Conservation (phyloP, 176 grass and related monocot species). For the Saccharum officinarum region DNA sequence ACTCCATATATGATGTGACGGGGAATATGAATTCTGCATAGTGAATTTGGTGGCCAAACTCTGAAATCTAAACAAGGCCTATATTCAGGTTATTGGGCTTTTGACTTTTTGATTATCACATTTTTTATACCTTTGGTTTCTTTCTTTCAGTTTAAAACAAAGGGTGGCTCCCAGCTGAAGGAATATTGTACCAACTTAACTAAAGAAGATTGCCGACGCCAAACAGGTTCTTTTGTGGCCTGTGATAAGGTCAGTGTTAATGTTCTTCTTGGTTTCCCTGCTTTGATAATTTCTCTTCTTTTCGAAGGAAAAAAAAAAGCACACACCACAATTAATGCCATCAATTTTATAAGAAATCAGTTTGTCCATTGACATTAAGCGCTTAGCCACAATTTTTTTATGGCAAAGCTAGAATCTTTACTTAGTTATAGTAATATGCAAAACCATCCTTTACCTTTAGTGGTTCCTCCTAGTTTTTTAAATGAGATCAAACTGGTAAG, state of each 20-base stretch:
- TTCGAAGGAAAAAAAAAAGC: neutral
- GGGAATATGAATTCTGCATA: too few species aligned
- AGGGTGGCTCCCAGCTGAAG: constrained; percentile 96
- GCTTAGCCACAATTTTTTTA: neutral
- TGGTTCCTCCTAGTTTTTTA: neutral
- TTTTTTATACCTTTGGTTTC: constrained; percentile 29
- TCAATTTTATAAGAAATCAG: constrained; percentile 6
- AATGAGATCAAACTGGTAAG: neutral
- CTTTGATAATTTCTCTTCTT: neutral
- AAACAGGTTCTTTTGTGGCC: constrained; percentile 80
- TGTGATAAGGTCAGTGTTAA: constrained; percentile 78
- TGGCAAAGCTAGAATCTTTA: constrained; percentile 18
- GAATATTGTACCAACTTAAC: constrained; percentile 96
- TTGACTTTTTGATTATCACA: constrained; percentile 12
- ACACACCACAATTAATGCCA: neutral
- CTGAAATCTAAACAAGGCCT: too few species aligned
- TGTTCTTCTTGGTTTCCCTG: constrained; percentile 19
- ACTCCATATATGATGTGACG: too few species aligned
- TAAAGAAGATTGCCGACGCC: constrained; percentile 92
- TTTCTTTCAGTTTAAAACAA: constrained; percentile 84
- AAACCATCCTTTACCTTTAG: neutral
- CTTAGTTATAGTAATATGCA: neutral
- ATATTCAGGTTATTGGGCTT: too few species aligned
- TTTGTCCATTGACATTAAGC: constrained; percentile 24
- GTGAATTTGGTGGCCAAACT: too few species aligned